Base-by-base conservation (phyloP, 768 basidiomycete species). In the Leucosporidium scottii region DNA sequence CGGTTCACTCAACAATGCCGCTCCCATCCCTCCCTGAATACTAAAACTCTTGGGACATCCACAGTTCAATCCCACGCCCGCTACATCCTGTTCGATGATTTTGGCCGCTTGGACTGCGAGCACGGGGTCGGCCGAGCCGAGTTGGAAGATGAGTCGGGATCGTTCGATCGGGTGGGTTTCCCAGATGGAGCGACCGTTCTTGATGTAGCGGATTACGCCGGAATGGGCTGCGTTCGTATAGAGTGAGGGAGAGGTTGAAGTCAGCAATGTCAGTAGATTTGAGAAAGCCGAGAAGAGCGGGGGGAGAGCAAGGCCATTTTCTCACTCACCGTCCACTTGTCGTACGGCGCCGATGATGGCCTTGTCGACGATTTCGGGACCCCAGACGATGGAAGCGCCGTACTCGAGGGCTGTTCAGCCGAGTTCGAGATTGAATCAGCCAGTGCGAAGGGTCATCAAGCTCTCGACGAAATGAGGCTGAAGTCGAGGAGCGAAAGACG, bases 11-110 rank as follows among this genome's bases (percentile, higher is more conserved):
- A 99, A 85, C 20, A 99, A 82, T 4, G 93, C 94, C 1, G 96
- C 94, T 13, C 96, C 96, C 93, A 98, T 98, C 0, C 96, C 96
- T 0, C 87, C 80, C 30, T 64, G 59, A 3, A 70, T 31, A 17
- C 68, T 70, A 54, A 76, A 76, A 18, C 68, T 31, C 56, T 75
- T 75, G 13, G 74, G 74, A 63, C 94, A 99, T 0, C 94, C 96
- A 76, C 96, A 98, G 78, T 98, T 98, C 68, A 99, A 86, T 77
- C 98, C 96, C 74, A 99, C 83, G 25, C 93, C 96, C 0, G 93
- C 86, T 36, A 99, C 86, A 75, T 99, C 96, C 44, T 89, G 81
- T 79, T 87, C 83, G 49, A 99, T 90, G 0, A 83, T 84, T 75
- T 87, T 85, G 7, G 96, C 93, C 1, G 96, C 94, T 80, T 92